Evolutionary conservation across 352 stramenopile species (phyloP).

Genomic region (Globisporangium sylvaticum): DNA sequence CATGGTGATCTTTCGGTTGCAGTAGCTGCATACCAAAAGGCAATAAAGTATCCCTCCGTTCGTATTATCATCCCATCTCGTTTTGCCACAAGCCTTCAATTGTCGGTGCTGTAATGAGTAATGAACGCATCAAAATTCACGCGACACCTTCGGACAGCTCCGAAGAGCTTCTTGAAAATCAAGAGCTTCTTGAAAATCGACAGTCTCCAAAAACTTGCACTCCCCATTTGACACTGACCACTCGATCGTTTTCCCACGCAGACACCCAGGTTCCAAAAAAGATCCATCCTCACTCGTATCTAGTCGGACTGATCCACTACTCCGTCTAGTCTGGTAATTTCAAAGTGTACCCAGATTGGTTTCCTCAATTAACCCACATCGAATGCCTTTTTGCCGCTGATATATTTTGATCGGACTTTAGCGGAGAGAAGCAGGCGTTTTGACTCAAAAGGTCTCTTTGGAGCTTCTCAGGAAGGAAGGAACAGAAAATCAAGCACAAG

Average conservation of each 20-base stretch:
- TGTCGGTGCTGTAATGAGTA: too few relatives aligned
- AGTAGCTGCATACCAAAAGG: conserved; percentile 3
- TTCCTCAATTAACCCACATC: background rate
- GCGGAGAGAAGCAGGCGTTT: background rate
- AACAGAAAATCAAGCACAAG: background rate
- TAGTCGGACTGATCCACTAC: background rate
- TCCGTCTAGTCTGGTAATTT: background rate
- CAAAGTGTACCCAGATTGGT: background rate
- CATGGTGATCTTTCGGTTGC: conserved; percentile 1
- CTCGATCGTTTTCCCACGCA: background rate
- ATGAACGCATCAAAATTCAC: too few relatives aligned
- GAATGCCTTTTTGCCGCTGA: background rate
- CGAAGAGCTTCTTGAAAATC: too few relatives aligned
- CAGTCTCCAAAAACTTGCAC: too few relatives aligned
- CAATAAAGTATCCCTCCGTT: background rate
- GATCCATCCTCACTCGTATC: background rate
- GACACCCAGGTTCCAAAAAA: background rate
- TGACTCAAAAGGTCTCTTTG: background rate
- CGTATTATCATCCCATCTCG: background rate
- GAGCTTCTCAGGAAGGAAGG: conserved; percentile 1
- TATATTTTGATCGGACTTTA: conserved; percentile 4
- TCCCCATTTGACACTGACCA: background rate
- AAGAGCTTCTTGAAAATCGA: too few relatives aligned
- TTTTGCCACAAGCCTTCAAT: too few relatives aligned
- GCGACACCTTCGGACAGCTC: too few relatives aligned